phyloP scores from a whole-genome alignment of 2,329 filamentous ascomycete species.

The Apiospora sp. region DNA sequence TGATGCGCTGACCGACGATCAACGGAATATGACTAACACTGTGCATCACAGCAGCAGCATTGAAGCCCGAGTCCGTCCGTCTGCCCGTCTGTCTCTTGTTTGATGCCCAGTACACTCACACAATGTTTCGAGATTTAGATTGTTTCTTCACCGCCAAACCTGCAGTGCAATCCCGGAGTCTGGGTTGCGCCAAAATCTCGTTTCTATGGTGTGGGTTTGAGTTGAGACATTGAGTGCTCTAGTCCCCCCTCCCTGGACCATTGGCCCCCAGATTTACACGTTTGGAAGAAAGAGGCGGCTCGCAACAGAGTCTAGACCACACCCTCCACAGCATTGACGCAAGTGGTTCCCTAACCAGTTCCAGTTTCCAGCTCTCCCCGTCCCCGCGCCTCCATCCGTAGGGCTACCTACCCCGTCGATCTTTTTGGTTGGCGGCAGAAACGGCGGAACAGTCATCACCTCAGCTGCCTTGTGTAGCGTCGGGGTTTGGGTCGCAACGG shows the following conservation, averaged over 20 bases:
- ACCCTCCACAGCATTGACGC: conserved; percentile 9
- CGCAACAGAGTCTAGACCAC: conserved; percentile 17
- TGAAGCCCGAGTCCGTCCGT: background rate
- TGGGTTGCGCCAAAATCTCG: background rate
- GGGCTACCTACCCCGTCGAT: background rate
- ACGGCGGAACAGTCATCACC: conserved; percentile 10
- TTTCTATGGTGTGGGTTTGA: background rate
- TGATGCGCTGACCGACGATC: conserved; percentile 6
- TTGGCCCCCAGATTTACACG: conserved; percentile 2
- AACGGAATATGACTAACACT: background rate
- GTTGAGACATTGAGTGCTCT: conserved; percentile 13
- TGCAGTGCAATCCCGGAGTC: background rate
- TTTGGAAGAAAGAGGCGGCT: background rate
- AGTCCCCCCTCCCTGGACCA: background rate
- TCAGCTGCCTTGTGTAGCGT: conserved; percentile 17
- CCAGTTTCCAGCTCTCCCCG: background rate
- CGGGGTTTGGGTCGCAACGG: background rate
- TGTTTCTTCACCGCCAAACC: conserved; percentile 16
- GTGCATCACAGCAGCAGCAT: conserved; percentile 16
- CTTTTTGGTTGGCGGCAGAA: conserved; percentile 12
- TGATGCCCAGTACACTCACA: conserved; percentile 16
- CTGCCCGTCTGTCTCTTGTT: background rate
- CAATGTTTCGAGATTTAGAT: conserved; percentile 18
- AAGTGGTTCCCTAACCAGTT: background rate
- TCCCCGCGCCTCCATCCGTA: background rate